A percentile compares a stretch with the other conserved stretches of the same genome.
phyloP scores from a whole-genome alignment of 1,139 yeast species.

The Casaregolazyma suthepensis region DNA sequence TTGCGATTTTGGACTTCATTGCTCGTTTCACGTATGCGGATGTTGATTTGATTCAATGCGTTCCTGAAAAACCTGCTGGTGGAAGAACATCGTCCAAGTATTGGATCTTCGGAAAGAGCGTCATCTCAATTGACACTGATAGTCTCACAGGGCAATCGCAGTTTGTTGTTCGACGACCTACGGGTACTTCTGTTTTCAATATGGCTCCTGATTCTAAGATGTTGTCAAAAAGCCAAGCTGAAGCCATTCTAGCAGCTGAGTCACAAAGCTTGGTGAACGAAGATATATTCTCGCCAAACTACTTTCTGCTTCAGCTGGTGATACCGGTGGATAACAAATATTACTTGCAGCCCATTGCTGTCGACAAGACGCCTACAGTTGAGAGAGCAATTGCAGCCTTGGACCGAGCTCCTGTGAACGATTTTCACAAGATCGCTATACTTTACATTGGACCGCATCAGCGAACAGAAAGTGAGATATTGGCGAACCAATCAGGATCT shows the following conservation, averaged over 20 bases:
- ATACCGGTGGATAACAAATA: constrained; percentile 28
- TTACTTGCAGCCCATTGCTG: constrained; percentile 35
- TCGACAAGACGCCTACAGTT: constrained; percentile 45
- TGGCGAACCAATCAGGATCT: constrained; percentile 64
- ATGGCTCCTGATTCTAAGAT: constrained; percentile 41
- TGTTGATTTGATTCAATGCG: constrained; percentile 45
- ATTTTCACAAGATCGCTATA: constrained; percentile 73
- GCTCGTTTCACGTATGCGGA: constrained; percentile 63
- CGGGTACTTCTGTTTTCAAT: constrained; percentile 51
- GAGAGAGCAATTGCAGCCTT: constrained; percentile 56
- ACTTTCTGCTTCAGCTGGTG: constrained; percentile 38
- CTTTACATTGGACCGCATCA: constrained; percentile 70
- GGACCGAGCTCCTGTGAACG: constrained; percentile 74
- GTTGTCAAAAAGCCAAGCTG: constrained; percentile 31
- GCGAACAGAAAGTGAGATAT: constrained; percentile 53
- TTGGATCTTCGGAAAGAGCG: constrained; percentile 61
- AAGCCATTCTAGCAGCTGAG: constrained; percentile 6
- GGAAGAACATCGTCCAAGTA: constrained; percentile 30
- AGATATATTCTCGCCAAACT: constrained; percentile 37
- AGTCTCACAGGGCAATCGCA: constrained; percentile 47
- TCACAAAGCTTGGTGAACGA: background rate
- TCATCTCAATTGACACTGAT: constrained; percentile 54
- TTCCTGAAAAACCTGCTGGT: constrained; percentile 11
- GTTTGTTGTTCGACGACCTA: constrained; percentile 56
- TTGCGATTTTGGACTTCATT: constrained; percentile 64